Base-by-base conservation (phyloP, 2,329 filamentous ascomycete species). In the Trichoderma lentiforme region DNA sequence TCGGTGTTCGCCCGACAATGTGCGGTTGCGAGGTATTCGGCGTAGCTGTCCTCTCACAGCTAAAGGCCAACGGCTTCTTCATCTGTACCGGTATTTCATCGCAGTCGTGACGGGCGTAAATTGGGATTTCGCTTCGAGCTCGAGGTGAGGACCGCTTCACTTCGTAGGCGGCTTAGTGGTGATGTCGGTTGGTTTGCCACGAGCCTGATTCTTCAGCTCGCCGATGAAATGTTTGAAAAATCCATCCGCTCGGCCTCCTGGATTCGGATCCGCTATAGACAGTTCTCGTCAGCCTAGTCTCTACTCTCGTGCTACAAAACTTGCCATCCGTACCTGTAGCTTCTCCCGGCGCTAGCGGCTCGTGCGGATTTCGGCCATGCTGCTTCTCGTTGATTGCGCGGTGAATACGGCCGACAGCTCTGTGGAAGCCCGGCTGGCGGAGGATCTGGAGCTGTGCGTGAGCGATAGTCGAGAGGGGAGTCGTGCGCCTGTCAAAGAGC, bases 391-490 rank as follows among this genome's bases (percentile, higher is more conserved):
- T 79, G 47, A 89, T 82, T 4, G 78, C 80, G 15, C 83, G 82
- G 72, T 89, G 86, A 39, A 89, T 85, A n/a, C 83, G 81, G 8
- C 84, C 84, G 51, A 89, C 87, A 4, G 82, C 83, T 73, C 83
- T 83, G 73, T 88, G 86, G 76, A 88, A 89, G 9, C 81, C 79
- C 1, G 86, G 86, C 18, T 82, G 86, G 28, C 82, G 81, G 18
- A 89, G 84, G 70, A 88, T 84, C 84, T 87, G 57, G 4, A 24
- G 36, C 5, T 18, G 1, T 4, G 69, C 74, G 66, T 74, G 74
- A 62, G 68, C 74, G 58, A 60, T 26, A 8, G 15, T 28, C 7
- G 24, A 57, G n/a, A 53, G 18, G 3, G 1, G 26, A 12, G 32
- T 43, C 39, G 7, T 36, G n/a, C 11, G 58, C 9, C 32, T n/a